These are phyloP conservation scores for Bacterosira constricta DNA, from an alignment of 108 stramenopile species.

Conservation along the genomic window DNA sequence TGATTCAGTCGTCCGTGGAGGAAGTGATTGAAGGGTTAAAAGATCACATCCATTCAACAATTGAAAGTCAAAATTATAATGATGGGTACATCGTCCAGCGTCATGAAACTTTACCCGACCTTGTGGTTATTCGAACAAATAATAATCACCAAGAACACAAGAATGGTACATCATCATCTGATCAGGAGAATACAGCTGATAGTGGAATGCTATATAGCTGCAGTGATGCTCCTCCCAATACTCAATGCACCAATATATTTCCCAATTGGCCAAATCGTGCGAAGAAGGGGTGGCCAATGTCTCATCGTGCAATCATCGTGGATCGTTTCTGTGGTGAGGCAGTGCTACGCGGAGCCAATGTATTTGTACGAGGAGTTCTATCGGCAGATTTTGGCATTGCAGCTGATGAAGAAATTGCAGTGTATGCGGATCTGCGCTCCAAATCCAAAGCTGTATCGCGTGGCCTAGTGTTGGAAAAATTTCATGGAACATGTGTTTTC, in stretches of 20 bases:
- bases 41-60: conserved; percentile 1
- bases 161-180: too few relatives aligned
- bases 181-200: too few relatives aligned
- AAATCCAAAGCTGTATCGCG: conserved; percentile 33
- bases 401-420: conserved; percentile 60
- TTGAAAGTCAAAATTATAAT: neutral
- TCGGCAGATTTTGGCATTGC: conserved; percentile 62
- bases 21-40: conserved; percentile 48
- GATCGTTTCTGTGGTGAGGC: conserved; percentile 84
- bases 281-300: conserved; percentile 66
- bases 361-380: conserved; percentile 74
- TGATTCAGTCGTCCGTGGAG: conserved; percentile 28
- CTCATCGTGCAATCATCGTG: conserved; percentile 55
- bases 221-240: too few relatives aligned
- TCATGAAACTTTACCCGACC: conserved; percentile 21
- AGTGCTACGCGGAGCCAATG: conserved; percentile 73
- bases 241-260: conserved; percentile 16
- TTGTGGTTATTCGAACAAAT: conserved; percentile 22
- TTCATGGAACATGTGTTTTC: conserved; percentile 62
- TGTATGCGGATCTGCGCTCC: conserved; percentile 28
- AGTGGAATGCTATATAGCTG: too few relatives aligned
- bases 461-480: conserved; percentile 55
- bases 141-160: too few relatives aligned
- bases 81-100: conserved; percentile 7
- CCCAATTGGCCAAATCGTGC: conserved; percentile 29